These are phyloP conservation scores for Moesziomyces antarcticus DNA, from an alignment of 1,284 basidiomycete genomes.

Conservation along the genomic window DNA sequence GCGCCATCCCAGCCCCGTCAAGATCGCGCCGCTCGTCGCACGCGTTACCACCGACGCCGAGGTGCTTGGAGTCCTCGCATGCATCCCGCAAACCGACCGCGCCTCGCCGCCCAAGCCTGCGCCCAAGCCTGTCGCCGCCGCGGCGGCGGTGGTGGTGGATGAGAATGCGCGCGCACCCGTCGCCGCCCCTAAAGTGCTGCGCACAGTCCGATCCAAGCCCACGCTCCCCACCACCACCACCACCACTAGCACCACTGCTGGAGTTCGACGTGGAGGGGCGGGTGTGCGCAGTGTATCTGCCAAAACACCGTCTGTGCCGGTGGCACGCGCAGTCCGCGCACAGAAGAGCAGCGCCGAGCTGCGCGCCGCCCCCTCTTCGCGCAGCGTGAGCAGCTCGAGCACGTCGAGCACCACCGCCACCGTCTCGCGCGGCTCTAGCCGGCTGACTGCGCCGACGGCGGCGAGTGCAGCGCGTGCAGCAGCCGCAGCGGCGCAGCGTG, in stretches of 20 bases:
- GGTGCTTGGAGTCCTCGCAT: constrained; percentile 33
- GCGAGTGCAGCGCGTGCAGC: constrained; percentile 35
- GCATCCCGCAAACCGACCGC: constrained; percentile 21
- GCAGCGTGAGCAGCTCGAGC: constrained; percentile 5
- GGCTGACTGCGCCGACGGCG: constrained; percentile 35
- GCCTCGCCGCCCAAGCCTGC: not conserved
- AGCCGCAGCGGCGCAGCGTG: not conserved
- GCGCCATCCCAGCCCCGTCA: constrained; percentile 3
- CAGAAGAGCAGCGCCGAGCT: constrained; percentile 26
- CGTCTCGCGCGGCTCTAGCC: constrained; percentile 2
- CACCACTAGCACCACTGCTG: constrained; percentile 2
- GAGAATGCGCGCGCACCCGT: constrained; percentile 13
- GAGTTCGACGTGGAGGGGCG: not conserved
- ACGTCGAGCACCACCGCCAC: constrained; percentile 20
- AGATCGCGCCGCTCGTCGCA: not conserved
- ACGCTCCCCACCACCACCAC: not conserved
- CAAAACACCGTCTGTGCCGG: not conserved
- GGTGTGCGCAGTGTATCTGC: constrained; percentile 20
- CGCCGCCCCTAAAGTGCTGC: constrained; percentile 2
- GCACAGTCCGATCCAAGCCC: constrained; percentile 9
- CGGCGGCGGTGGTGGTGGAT: not conserved
- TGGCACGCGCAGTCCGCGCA: constrained; percentile 6
- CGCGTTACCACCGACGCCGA: constrained; percentile 24
- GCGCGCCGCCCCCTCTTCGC: not conserved
- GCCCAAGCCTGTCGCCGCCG: not conserved